Conservation (phyloP, 208 protist genomes). For the Leishmania major region DNA sequence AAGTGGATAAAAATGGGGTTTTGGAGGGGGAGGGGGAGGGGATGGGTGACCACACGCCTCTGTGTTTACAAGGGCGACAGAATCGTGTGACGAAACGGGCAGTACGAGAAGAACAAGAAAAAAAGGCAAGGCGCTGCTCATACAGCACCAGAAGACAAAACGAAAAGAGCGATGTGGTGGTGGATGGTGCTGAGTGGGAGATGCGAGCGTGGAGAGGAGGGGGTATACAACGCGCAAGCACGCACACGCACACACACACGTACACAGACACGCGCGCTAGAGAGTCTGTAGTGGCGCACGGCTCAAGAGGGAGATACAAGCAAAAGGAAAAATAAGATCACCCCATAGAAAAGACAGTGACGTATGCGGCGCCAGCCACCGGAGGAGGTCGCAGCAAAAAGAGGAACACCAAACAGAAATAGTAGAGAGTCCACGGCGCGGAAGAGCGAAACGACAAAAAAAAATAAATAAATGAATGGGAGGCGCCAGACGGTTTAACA, state of each 20-base stretch:
- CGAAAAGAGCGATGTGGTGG: background rate
- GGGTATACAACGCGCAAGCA: background rate
- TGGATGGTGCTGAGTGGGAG: background rate
- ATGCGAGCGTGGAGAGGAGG: background rate
- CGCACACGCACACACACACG: too few relatives aligned
- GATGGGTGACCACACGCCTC: background rate
- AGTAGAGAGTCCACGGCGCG: too few relatives aligned
- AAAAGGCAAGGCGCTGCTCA: background rate
- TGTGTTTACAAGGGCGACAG: background rate
- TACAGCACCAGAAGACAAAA: background rate
- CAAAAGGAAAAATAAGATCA: background rate
- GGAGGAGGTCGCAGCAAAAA: too few relatives aligned
- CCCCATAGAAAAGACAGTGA: background rate
- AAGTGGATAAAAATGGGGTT: background rate
- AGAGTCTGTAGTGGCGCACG: too few relatives aligned
- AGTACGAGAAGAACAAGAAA: constrained; percentile 9
- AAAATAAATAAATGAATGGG: background rate
- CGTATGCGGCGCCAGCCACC: too few relatives aligned
- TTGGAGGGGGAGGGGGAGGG: too few relatives aligned
- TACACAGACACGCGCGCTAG: too few relatives aligned
- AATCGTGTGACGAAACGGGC: background rate
- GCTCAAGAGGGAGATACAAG: background rate
- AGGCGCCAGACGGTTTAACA: background rate
- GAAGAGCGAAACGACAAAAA: background rate
- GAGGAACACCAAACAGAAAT: too few relatives aligned